Evolutionary conservation across 1,139 yeast species (phyloP).

Genomic region (Kluyveromyces sp.): DNA sequence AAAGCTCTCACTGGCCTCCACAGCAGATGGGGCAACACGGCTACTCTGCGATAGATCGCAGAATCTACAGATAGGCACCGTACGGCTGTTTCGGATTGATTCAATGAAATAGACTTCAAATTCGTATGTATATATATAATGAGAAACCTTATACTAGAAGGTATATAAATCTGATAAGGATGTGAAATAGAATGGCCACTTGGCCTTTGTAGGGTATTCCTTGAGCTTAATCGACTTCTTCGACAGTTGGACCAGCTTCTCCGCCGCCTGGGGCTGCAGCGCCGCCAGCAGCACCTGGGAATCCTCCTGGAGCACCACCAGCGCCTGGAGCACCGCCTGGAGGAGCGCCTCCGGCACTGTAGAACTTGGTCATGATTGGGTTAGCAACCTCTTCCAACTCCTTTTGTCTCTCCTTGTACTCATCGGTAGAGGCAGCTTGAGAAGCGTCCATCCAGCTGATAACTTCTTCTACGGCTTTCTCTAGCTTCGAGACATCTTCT

Average conservation of each 20-base stretch:
- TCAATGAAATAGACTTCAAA: no score
- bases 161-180: neutral
- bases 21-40: no score
- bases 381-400: conserved; percentile 59
- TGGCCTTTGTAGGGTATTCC: no score
- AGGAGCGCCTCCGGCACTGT: conserved; percentile 51
- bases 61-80: no score
- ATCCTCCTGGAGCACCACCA: conserved; percentile 24
- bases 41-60: no score
- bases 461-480: conserved; percentile 78
- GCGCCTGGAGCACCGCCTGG: conserved; percentile 43
- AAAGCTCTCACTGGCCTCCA: no score
- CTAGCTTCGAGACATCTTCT: conserved; percentile 78
- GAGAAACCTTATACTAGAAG: no score
- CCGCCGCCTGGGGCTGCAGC: conserved; percentile 13
- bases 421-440: conserved; percentile 82
- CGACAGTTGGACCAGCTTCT: conserved; percentile 55
- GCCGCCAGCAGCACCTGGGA: conserved; percentile 43
- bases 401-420: conserved; percentile 60
- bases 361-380: conserved; percentile 60
- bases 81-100: no score
- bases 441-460: conserved; percentile 82
- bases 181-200: neutral
- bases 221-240: conserved; percentile 52
- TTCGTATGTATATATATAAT: no score